Evolutionary conservation across 768 basidiomycete genomes (phyloP).

Genomic region (Vishniacozyma victoriae): DNA sequence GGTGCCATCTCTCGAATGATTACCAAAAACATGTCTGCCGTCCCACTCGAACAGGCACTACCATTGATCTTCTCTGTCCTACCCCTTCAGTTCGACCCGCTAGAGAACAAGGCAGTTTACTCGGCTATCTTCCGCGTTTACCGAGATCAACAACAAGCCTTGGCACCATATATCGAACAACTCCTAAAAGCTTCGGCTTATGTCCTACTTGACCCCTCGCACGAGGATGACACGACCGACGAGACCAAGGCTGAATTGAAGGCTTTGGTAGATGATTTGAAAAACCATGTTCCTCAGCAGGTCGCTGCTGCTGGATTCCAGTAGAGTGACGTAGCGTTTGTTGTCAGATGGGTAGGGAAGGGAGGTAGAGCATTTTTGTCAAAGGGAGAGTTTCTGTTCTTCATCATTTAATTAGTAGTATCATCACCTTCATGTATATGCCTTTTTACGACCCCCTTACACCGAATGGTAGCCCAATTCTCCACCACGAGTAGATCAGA

Average conservation of each 20-base stretch:
- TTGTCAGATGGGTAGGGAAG: too few relatives aligned
- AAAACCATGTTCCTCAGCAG: conserved; percentile 67
- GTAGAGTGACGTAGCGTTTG: too few relatives aligned
- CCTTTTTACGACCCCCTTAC: too few relatives aligned
- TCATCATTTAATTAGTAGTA: too few relatives aligned
- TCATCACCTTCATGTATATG: too few relatives aligned
- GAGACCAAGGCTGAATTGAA: conserved; percentile 73
- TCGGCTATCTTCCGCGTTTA: conserved; percentile 82
- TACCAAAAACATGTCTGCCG: conserved; percentile 64
- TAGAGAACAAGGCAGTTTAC: conserved; percentile 88
- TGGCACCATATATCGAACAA: conserved; percentile 70
- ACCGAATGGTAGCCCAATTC: too few relatives aligned
- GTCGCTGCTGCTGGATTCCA: conserved; percentile 66
- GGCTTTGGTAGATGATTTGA: conserved; percentile 64
- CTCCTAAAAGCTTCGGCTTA: conserved; percentile 71
- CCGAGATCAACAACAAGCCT: conserved; percentile 62
- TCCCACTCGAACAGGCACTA: conserved; percentile 68
- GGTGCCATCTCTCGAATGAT: conserved; percentile 88
- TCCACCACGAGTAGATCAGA: too few relatives aligned
- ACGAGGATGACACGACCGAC: conserved; percentile 69
- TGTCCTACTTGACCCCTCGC: conserved; percentile 67
- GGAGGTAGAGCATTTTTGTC: too few relatives aligned
- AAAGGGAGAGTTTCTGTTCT: too few relatives aligned
- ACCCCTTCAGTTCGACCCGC: conserved; percentile 77
- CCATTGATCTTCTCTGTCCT: conserved; percentile 74